These are phyloP conservation scores for Capsella rubella DNA, from an alignment of 441 rosid genomes.

Conservation along the genomic window DNA sequence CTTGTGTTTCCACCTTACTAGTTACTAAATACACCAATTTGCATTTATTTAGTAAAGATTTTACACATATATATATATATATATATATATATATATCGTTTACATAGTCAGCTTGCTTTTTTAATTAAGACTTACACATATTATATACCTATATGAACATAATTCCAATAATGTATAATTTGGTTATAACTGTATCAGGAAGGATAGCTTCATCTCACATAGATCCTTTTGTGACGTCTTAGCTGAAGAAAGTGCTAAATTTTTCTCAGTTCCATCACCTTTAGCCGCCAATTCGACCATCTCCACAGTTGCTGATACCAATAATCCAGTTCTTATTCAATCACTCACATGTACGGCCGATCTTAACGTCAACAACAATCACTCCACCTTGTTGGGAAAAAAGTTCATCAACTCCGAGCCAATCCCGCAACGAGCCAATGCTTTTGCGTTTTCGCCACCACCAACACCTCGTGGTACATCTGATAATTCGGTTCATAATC, in stretches of 20 bases:
- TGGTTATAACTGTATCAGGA: constrained; percentile 44
- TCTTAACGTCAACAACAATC: constrained; percentile 5
- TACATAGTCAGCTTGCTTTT: neutral
- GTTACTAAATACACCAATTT: neutral
- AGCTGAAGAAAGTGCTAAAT: constrained; percentile 52
- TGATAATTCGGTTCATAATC: constrained; percentile 8
- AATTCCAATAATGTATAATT: neutral
- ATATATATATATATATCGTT: neutral
- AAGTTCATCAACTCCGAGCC: constrained; percentile 32
- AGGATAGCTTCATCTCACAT: constrained; percentile 59
- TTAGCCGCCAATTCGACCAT: constrained; percentile 39
- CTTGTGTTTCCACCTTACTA: constrained; percentile 5
- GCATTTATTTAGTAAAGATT: neutral
- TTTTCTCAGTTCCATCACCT: constrained; percentile 46
- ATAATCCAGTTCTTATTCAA: neutral
- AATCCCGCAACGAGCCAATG: constrained; percentile 15
- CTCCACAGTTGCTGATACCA: constrained; percentile 10
- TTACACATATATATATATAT: neutral
- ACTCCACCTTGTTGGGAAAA: constrained; percentile 20
- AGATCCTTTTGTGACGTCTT: constrained; percentile 56
- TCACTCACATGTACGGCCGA: constrained; percentile 3
- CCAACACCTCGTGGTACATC: constrained; percentile 7
- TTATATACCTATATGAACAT: neutral
- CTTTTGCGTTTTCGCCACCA: neutral
- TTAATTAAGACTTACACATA: neutral